Evolutionary conservation across 1,139 yeast species (phyloP), one percentile per base, ranked within the genome.

Genomic region (Kluyveromyces sp.): DNA sequence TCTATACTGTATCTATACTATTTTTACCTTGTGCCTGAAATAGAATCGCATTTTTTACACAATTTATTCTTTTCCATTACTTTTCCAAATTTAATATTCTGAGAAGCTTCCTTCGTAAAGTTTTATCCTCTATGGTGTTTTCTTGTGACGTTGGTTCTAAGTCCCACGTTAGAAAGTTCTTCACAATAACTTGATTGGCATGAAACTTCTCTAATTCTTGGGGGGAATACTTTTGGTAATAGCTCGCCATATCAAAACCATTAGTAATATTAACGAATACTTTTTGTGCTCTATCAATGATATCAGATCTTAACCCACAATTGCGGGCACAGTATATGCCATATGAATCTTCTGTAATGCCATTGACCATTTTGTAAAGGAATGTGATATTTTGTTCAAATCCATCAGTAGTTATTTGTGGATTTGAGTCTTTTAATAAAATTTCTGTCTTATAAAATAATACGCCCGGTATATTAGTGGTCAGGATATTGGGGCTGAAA

Each of bases 321-420:
- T 57, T 48, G 34, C 57, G 57, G 2, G 75, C 74, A 59, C 75
- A 72, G 43, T 61, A 56, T 2, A 71, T 59, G 0, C 75, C 75
- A 54, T 64, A 66, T 4, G 75, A 69, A 29, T 61, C 53, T 4
- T 49, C 49, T 1, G 69, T 57, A 0, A 69, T 43, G 0, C 75
- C 75, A 7, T 53, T 50, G 31, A 50, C 53, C 3, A 71, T 46
- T 25, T 53, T 54, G 48, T 66, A 71, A 15, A 71, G 51, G 50
- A 68, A 70, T 0, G 70, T 63, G 1, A 70, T 56, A 5, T 59
- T 32, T 21, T 35, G 39, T 10, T 29, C 33, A 25, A 25, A 26
- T 21, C 10, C 27, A 32, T 7, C 38, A 21, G 15, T 5, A 7
- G 3, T 10, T 7, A 7, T 25, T 21, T 39, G 34, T 42, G 38